Base-by-base conservation (phyloP, 1,284 basidiomycete genomes). In the Puccinia polysora region DNA sequence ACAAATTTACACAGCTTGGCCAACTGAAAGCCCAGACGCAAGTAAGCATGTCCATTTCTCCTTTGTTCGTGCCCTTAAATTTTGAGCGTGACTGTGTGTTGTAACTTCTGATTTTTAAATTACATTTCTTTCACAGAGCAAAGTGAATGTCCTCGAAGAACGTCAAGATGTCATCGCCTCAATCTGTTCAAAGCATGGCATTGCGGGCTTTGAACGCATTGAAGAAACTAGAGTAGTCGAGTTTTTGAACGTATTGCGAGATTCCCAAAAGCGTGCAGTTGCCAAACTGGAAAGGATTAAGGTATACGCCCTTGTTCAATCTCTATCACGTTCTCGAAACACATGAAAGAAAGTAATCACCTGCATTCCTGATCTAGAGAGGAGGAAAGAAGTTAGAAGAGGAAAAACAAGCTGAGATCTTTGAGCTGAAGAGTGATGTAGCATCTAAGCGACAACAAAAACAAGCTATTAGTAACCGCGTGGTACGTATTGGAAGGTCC, bases 91-190 rank as follows among this genome's bases (percentile, higher is more conserved):
- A n/a, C n/a, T 4, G 36, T 1, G 53, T 18, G 20, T 1, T 8
- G n/a, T 4, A 40, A 4, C 72, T 43, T 30, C 25, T 47, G 15
- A 28, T 40, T 32, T 28, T 15, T 32, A 18, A 30, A 38, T 28
- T 64, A n/a, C n/a, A n/a, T n/a, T n/a, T n/a, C n/a, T n/a, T n/a
- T 63, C 25, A 4, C 74, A 94, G 90, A 84, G 85, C 7, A 89
- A 95, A 80, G 85, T 88, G 73, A 82, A 84, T 65, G 88, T 89
- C n/a, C 81, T 93, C 38, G 78, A 80, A 1, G 86, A 88, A 10
- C 86, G 93, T 28, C 91, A 94, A 78, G 82, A 84, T 8, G 81
- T 88, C 34, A 88, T 97, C 71, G 85, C 85, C 28, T 85, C 88
- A 43, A 85, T 91, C 8, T 85, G 86, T 56, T 82, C 85, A 53